These are phyloP conservation scores for Scenedesmus sp. DNA, from an alignment of 163 green algal species.

Conservation along the genomic window DNA sequence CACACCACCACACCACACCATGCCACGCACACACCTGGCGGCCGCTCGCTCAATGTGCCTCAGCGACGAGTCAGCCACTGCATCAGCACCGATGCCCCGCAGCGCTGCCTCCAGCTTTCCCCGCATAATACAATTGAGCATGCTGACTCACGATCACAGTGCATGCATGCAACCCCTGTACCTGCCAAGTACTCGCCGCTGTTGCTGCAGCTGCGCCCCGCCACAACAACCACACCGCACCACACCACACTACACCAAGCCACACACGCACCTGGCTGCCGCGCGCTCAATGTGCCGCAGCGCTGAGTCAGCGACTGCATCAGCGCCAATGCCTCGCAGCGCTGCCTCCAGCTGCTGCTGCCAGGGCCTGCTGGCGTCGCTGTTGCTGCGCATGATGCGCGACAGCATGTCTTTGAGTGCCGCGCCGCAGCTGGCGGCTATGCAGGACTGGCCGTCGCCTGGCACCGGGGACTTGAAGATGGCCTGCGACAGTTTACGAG, in stretches of 20 bases:
- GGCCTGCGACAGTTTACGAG: background rate
- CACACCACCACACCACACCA: too few species aligned
- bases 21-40: background rate
- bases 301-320: slow-evolving; percentile 45
- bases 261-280: slow-evolving; percentile 16
- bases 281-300: slow-evolving; percentile 62
- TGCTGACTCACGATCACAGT: background rate
- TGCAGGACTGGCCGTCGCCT: slow-evolving; percentile 32
- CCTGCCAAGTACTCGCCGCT: background rate
- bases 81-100: slow-evolving; percentile 57
- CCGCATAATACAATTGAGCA: too few species aligned
- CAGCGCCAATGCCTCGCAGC: slow-evolving; percentile 63
- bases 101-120: slow-evolving; percentile 60
- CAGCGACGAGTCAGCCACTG: slow-evolving; percentile 47
- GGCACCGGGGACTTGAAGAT: background rate
- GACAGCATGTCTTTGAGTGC: slow-evolving; percentile 38
- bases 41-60: slow-evolving; percentile 62
- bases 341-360: slow-evolving; percentile 54
- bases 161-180: background rate
- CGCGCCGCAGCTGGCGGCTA: slow-evolving; percentile 34
- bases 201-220: background rate
- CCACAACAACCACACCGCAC: background rate
- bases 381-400: slow-evolving; percentile 31
- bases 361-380: slow-evolving; percentile 26
- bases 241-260: background rate